Evolutionary conservation across 1,284 basidiomycete species (phyloP).

Genomic region (Neonothopanus nambi): DNA sequence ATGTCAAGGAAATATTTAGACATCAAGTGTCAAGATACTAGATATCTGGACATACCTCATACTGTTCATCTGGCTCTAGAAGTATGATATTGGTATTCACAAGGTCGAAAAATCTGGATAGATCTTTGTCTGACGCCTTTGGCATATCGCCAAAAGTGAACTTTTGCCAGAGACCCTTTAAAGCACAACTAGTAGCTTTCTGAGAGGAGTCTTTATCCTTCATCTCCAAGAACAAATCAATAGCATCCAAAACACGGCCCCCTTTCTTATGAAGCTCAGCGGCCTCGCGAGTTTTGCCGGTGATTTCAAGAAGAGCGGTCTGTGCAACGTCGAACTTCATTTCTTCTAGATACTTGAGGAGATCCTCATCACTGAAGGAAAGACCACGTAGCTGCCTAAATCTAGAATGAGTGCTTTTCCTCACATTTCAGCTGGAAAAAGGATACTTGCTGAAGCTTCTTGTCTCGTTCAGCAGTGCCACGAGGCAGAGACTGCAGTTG

Average conservation of each 20-base stretch:
- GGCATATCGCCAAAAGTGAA: conserved; percentile 28
- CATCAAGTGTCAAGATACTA: background rate
- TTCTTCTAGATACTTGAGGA: conserved; percentile 58
- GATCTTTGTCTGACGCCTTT: conserved; percentile 11
- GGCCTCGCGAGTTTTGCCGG: conserved; percentile 48
- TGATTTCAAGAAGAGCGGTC: conserved; percentile 46
- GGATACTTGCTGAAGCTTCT: conserved; percentile 43
- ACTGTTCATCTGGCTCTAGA: conserved; percentile 14
- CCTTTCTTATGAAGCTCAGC: conserved; percentile 55
- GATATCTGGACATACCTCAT: conserved; percentile 28
- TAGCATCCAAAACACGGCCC: conserved; percentile 50
- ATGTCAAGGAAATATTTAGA: background rate
- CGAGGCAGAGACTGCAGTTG: conserved; percentile 16
- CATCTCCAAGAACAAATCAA: conserved; percentile 45
- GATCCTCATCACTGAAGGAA: conserved; percentile 53
- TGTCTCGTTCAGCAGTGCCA: conserved; percentile 16
- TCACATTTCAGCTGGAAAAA: background rate
- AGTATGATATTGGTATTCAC: too few species aligned
- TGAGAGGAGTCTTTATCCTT: conserved; percentile 27
- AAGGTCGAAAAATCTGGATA: conserved; percentile 24
- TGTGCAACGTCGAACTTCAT: conserved; percentile 53
- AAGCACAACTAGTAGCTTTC: conserved; percentile 30
- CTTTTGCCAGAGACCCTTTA: conserved; percentile 33
- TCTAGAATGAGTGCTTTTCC: background rate
- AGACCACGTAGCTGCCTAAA: conserved; percentile 47